Conservation (phyloP, 306 rosid genomes). For the Acmispon strigosus region DNA sequence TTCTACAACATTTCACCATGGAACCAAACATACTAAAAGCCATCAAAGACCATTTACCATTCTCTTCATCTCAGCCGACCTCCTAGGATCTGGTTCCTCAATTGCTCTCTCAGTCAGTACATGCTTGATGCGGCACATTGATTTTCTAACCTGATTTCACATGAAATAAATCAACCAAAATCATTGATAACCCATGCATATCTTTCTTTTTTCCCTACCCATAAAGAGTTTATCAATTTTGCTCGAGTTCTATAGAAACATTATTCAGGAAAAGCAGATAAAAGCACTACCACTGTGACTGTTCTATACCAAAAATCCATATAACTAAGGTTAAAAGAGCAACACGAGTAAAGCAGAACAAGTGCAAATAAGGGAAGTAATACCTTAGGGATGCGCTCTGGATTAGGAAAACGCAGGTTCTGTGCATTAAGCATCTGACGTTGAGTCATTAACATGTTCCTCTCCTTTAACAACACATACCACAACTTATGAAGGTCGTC, state of each 20-base stretch:
- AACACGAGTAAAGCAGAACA: neutral
- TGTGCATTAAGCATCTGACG: slow-evolving; percentile 96
- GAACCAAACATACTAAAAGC: slow-evolving; percentile 1
- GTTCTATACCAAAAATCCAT: neutral
- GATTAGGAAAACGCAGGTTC: slow-evolving; percentile 70
- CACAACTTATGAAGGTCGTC: slow-evolving; percentile 89
- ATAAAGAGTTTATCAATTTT: neutral
- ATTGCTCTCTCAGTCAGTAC: slow-evolving; percentile 93
- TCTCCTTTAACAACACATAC: slow-evolving; percentile 91
- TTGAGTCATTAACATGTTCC: slow-evolving; percentile 93
- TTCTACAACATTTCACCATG: neutral
- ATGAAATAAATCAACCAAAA: neutral
- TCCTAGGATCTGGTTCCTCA: slow-evolving; percentile 87
- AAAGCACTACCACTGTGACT: neutral
- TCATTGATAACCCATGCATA: neutral
- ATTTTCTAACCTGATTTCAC: slow-evolving; percentile 81
- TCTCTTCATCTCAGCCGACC: slow-evolving; percentile 95
- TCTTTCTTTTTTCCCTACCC: neutral
- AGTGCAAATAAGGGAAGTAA: neutral
- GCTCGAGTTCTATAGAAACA: neutral
- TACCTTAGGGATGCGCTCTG: slow-evolving; percentile 94
- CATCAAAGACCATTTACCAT: slow-evolving; percentile 75
- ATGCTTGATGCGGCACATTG: slow-evolving; percentile 96
- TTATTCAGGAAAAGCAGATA: neutral
- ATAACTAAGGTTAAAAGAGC: neutral